Evolutionary conservation across 805 yeast species (phyloP).

Genomic region (Lachancea quebecensis): DNA sequence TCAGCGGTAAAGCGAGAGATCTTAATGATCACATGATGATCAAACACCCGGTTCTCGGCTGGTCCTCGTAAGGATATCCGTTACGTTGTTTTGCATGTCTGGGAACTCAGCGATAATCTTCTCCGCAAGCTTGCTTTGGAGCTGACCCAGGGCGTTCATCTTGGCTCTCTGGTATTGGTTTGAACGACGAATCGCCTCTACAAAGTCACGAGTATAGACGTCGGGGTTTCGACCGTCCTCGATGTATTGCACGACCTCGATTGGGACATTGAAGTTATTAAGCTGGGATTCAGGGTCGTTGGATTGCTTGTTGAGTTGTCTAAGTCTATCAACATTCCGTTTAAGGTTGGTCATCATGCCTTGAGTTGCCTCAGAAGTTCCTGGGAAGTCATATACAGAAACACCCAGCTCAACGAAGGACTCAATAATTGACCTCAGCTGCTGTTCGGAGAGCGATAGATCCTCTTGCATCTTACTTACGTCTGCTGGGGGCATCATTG

Average conservation of each 20-base stretch:
- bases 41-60: conserved; percentile 3
- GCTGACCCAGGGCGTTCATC: conserved; percentile 56
- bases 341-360: conserved; percentile 38
- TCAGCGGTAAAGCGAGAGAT: not conserved
- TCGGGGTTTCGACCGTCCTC: conserved; percentile 98
- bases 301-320: conserved; percentile 27
- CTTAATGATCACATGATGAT: conserved; percentile 7
- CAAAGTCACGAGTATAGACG: conserved; percentile 92
- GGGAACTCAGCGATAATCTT: conserved; percentile 76
- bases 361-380: conserved; percentile 70
- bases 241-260: conserved; percentile 83
- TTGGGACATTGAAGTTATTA: conserved; percentile 49
- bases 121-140: conserved; percentile 60
- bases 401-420: conserved; percentile 86
- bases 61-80: conserved; percentile 44
- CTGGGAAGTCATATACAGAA: conserved; percentile 88
- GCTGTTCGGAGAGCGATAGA: conserved; percentile 26
- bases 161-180: conserved; percentile 87
- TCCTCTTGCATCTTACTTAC: conserved; percentile 22
- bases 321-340: conserved; percentile 37
- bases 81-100: conserved; percentile 52
- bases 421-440: conserved; percentile 53
- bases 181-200: conserved; percentile 84
- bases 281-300: conserved; percentile 31
- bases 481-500: conserved; percentile 1